These are phyloP conservation scores for Sclerotinia spermophila DNA, from an alignment of 2,329 filamentous ascomycete genomes.

Conservation along the genomic window DNA sequence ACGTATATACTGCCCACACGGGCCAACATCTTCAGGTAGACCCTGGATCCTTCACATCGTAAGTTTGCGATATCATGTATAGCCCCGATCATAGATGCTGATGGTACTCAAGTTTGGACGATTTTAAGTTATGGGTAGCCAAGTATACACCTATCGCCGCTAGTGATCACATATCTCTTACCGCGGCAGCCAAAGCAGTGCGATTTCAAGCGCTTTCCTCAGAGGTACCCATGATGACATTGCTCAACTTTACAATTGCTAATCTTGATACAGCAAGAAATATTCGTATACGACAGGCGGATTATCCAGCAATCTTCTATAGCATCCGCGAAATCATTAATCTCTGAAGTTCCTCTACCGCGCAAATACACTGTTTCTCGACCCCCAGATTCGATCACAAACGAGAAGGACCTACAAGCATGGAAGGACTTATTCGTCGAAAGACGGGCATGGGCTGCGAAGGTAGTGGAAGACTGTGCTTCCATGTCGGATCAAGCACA, in stretches of 20 bases:
- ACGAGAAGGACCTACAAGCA: constrained; percentile 75
- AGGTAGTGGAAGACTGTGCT: constrained; percentile 65
- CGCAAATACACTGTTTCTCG: constrained; percentile 55
- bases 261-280: constrained; percentile 62
- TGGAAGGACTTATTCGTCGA: constrained; percentile 86
- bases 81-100: constrained; percentile 3
- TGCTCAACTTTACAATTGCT: constrained; percentile 20
- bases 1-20: constrained; percentile 89
- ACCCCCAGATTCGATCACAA: constrained; percentile 78
- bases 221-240: constrained; percentile 55
- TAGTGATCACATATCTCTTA: constrained; percentile 83
- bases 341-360: constrained; percentile 50
- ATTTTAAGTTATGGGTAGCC: constrained; percentile 77
- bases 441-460: constrained; percentile 74
- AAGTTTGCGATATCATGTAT: constrained; percentile 39
- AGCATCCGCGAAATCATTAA: constrained; percentile 42
- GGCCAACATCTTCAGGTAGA: constrained; percentile 82
- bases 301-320: constrained; percentile 58
- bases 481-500: constrained; percentile 59
- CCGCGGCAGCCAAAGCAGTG: constrained; percentile 59
- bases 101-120: constrained; percentile 62
- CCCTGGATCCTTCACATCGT: constrained; percentile 71
- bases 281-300: constrained; percentile 88
- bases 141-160: constrained; percentile 68
- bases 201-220: constrained; percentile 66